phyloP scores from a whole-genome alignment of 2,329 filamentous ascomycete genomes.

The Albophoma yamanashiensis region DNA sequence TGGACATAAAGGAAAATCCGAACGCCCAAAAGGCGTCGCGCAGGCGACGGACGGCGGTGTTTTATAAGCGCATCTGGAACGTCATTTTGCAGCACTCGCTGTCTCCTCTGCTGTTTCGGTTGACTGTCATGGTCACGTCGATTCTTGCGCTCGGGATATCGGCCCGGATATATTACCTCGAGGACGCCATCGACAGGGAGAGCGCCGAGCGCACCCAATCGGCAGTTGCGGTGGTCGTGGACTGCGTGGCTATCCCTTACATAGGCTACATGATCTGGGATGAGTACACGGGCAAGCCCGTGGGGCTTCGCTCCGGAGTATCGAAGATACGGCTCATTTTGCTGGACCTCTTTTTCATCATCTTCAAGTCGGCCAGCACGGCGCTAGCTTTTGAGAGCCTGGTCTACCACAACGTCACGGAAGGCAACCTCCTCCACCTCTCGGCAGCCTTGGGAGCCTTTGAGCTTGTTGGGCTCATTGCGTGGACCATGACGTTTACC shows the following conservation, averaged over 20 bases:
- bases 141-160: conserved; percentile 72
- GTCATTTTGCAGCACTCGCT: conserved; percentile 71
- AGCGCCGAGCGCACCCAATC: conserved; percentile 60
- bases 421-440: conserved; percentile 36
- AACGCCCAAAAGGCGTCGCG: conserved; percentile 16
- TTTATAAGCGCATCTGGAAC: conserved; percentile 51
- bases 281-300: conserved; percentile 88
- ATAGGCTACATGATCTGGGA: conserved; percentile 91
- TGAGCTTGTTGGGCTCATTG: conserved; percentile 68
- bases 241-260: conserved; percentile 81
- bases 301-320: conserved; percentile 73
- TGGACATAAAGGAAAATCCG: conserved; percentile 19
- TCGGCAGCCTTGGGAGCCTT: conserved; percentile 65
- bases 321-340: conserved; percentile 86
- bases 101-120: conserved; percentile 72
- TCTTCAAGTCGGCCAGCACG: conserved; percentile 91
- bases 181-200: conserved; percentile 30
- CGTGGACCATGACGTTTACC: conserved; percentile 86
- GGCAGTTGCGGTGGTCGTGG: conserved; percentile 80
- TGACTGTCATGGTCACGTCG: conserved; percentile 75
- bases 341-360: conserved; percentile 90
- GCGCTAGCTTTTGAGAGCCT: conserved; percentile 81
- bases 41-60: conserved; percentile 17
- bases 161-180: conserved; percentile 57
- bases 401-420: conserved; percentile 39